These are phyloP conservation scores for Aspergillus coremiiformis DNA, from an alignment of 495 filamentous ascomycete species.

Conservation along the genomic window DNA sequence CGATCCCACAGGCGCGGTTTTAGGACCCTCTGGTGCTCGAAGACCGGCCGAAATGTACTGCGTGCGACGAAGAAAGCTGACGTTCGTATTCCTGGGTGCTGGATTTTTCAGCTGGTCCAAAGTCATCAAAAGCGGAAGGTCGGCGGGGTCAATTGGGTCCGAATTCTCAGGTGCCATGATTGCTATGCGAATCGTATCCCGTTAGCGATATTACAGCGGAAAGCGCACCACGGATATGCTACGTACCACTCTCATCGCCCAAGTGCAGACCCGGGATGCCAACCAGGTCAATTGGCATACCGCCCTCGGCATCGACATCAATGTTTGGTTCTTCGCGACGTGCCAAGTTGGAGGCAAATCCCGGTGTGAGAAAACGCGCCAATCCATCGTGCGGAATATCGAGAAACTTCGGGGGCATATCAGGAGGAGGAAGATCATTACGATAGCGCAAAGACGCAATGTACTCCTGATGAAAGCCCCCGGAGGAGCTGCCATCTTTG, in stretches of 20 bases:
- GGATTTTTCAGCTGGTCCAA: conserved; percentile 77
- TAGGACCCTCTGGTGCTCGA: conserved; percentile 34
- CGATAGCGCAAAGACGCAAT: conserved; percentile 91
- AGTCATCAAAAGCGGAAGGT: conserved; percentile 71
- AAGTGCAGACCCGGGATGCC: conserved; percentile 92
- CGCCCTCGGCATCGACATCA: conserved; percentile 93
- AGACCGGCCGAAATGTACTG: conserved; percentile 83
- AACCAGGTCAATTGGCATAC: conserved; percentile 93
- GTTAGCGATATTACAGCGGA: conserved; percentile 9
- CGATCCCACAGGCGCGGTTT: conserved; percentile 32
- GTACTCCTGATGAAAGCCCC: conserved; percentile 86
- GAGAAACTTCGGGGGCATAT: conserved; percentile 89
- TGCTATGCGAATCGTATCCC: conserved; percentile 41
- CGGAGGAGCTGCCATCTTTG: conserved; percentile 39
- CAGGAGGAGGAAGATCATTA: conserved; percentile 88
- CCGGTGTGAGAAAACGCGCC: conserved; percentile 76
- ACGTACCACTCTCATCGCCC: conserved; percentile 89
- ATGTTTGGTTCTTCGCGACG: conserved; percentile 91
- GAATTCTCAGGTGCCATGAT: conserved; percentile 68
- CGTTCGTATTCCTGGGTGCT: conserved; percentile 55
- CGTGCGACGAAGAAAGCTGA: conserved; percentile 91
- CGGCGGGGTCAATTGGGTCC: conserved; percentile 68
- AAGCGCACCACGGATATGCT: background rate
- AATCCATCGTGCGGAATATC: conserved; percentile 91
- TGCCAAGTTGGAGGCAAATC: conserved; percentile 78